phyloP scores from a whole-genome alignment of 2,329 filamentous ascomycete genomes.

The Colletotrichum filicis region DNA sequence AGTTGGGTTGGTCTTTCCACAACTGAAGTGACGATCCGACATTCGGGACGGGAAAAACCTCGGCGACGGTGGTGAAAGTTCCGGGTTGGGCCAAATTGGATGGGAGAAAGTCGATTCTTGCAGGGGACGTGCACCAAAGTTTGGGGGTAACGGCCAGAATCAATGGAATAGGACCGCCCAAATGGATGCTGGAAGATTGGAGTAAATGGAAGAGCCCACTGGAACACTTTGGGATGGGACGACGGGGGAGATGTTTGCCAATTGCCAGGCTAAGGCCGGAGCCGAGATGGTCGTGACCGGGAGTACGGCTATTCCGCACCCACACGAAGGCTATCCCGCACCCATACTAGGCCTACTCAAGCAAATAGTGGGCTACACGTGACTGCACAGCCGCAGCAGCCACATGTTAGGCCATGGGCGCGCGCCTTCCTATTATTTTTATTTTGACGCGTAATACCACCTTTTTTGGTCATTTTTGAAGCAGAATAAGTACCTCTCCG shows the following conservation, averaged over 20 bases:
- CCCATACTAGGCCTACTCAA: too few species aligned
- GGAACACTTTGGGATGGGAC: conserved; percentile 9
- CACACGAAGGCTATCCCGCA: too few species aligned
- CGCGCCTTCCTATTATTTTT: too few species aligned
- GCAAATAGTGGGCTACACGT: too few species aligned
- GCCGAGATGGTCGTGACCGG: background rate
- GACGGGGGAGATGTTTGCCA: conserved; percentile 9
- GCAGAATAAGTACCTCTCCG: too few species aligned
- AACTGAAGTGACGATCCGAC: background rate
- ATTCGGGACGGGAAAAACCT: conserved; percentile 2
- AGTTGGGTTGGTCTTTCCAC: background rate
- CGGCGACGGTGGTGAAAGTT: conserved; percentile 1
- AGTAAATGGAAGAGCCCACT: background rate
- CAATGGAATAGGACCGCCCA: background rate
- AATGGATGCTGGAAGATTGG: conserved; percentile 8
- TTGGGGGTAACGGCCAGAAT: background rate
- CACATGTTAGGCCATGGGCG: too few species aligned
- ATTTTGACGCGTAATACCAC: too few species aligned
- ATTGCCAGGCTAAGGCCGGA: conserved; percentile 1
- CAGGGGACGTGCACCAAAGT: background rate
- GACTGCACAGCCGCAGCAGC: too few species aligned
- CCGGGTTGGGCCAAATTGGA: background rate
- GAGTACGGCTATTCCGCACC: too few species aligned
- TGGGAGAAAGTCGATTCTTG: background rate
- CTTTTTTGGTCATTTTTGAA: too few species aligned